Evolutionary conservation across 495 filamentous ascomycete genomes (phyloP).

Genomic region (Gamarada debralockiae): DNA sequence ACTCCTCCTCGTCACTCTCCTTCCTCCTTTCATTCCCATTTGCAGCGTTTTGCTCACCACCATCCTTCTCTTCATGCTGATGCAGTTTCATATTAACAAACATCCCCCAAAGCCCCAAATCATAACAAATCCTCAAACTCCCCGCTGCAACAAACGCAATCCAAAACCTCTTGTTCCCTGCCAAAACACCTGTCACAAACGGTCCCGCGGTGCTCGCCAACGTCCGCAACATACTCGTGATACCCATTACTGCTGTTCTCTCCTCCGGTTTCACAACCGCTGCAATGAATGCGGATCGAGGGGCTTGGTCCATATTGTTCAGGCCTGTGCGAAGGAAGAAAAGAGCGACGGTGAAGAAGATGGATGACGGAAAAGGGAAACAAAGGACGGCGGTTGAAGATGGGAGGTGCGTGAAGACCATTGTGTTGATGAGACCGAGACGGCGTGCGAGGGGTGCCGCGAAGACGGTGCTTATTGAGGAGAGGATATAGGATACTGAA

Average conservation of each 20-base stretch:
- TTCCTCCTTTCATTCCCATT: slow-evolving; percentile 7
- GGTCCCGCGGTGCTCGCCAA: slow-evolving; percentile 61
- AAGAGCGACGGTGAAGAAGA: slow-evolving; percentile 55
- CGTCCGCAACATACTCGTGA: slow-evolving; percentile 65
- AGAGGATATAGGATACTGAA: slow-evolving; percentile 59
- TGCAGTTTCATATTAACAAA: slow-evolving; percentile 46
- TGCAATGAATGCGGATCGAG: slow-evolving; percentile 74
- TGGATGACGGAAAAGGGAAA: slow-evolving; percentile 57
- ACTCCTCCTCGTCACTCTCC: slow-evolving; percentile 33
- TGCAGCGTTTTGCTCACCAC: slow-evolving; percentile 7
- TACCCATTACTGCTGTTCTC: slow-evolving; percentile 74
- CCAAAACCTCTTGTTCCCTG: slow-evolving; percentile 60
- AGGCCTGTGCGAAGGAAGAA: slow-evolving; percentile 64
- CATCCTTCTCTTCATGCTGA: slow-evolving; percentile 20
- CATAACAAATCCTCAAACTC: slow-evolving; percentile 63
- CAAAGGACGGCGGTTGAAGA: slow-evolving; percentile 67
- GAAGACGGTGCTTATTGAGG: slow-evolving; percentile 64
- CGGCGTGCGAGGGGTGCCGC: slow-evolving; percentile 69
- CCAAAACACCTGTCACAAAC: slow-evolving; percentile 62
- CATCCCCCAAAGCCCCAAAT: slow-evolving; percentile 64
- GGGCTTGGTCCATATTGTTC: slow-evolving; percentile 80
- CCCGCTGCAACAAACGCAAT: slow-evolving; percentile 71
- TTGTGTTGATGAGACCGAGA: slow-evolving; percentile 78
- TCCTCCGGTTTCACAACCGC: slow-evolving; percentile 67
- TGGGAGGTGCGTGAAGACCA: slow-evolving; percentile 84